Percentiles rank a stretch among this genome's conserved stretches.
Conservation (phyloP, 2,329 filamentous ascomycete species). For the Talaromyces piceae region DNA sequence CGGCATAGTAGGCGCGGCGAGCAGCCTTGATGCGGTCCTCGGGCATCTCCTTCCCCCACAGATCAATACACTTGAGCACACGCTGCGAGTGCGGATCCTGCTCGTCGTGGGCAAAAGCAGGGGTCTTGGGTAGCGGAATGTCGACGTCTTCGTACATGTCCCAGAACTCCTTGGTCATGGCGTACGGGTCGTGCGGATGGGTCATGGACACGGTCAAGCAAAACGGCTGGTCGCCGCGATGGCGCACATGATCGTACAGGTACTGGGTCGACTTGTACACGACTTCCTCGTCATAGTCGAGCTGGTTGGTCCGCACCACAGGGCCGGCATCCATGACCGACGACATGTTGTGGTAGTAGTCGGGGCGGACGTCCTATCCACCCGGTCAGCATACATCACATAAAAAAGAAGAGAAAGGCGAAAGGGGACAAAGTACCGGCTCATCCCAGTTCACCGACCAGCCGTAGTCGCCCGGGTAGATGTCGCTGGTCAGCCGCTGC, state of each 20-base stretch:
- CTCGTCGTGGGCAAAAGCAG: slow-evolving; percentile 66
- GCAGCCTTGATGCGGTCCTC: slow-evolving; percentile 81
- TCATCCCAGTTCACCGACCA: slow-evolving; percentile 97
- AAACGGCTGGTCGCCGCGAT: slow-evolving; percentile 70
- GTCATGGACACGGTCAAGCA: slow-evolving; percentile 87
- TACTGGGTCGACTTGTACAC: slow-evolving; percentile 89
- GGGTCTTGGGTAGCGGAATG: slow-evolving; percentile 70
- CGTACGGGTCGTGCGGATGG: slow-evolving; percentile 91
- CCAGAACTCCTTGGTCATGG: slow-evolving; percentile 90
- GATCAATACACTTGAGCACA: slow-evolving; percentile 75
- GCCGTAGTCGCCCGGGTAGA: slow-evolving; percentile 89
- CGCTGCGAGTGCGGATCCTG: slow-evolving; percentile 83
- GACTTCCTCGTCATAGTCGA: slow-evolving; percentile 94
- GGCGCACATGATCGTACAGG: slow-evolving; percentile 82
- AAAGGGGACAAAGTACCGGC: slow-evolving; percentile 46
- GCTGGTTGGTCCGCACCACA: slow-evolving; percentile 85
- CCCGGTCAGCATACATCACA: neutral
- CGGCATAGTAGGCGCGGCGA: slow-evolving; percentile 82
- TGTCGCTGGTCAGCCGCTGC: slow-evolving; percentile 84
- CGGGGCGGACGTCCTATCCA: slow-evolving; percentile 52
- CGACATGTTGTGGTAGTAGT: slow-evolving; percentile 96
- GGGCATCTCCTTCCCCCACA: slow-evolving; percentile 75
- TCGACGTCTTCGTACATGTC: slow-evolving; percentile 84
- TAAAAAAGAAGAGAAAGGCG: no score
- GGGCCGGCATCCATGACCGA: slow-evolving; percentile 85